Evolutionary conservation across 768 basidiomycete species (phyloP).

Genomic region (Leccinellum rugosiceps): DNA sequence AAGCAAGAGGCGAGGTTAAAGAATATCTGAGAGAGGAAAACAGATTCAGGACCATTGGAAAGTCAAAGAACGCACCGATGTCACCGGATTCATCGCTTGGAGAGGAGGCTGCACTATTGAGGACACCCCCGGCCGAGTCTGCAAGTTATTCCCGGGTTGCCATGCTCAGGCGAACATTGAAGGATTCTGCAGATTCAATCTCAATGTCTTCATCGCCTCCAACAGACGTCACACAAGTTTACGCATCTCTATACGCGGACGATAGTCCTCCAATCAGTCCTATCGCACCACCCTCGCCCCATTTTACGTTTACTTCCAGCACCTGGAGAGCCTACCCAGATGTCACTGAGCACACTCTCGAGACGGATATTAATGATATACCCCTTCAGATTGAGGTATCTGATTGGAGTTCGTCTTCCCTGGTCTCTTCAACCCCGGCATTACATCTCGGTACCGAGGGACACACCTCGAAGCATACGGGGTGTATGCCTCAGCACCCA

Average conservation of each 20-base stretch:
- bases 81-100: conserved; percentile 13
- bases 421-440: conserved; percentile 2
- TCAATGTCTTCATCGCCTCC: conserved; percentile 24
- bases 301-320: conserved; percentile 15
- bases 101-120: conserved; percentile 15
- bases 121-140: conserved; percentile 6
- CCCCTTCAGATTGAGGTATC: conserved; percentile 4
- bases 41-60: background rate
- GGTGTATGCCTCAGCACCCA: conserved; percentile 8
- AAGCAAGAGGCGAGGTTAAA: conserved; percentile 28
- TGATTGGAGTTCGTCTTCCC: conserved; percentile 2
- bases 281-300: conserved; percentile 9
- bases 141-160: conserved; percentile 2
- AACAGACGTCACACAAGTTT: conserved; percentile 20
- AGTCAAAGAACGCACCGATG: conserved; percentile 5
- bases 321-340: conserved; percentile 17
- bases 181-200: conserved; percentile 6
- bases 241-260: conserved; percentile 16
- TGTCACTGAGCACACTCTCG: background rate
- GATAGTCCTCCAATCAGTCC: conserved; percentile 11
- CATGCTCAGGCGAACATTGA: conserved; percentile 9
- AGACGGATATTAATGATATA: background rate
- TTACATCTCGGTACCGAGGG: conserved; percentile 9
- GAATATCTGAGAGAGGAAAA: conserved; percentile 8
- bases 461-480: conserved; percentile 2